Conservation (phyloP, 768 basidiomycete genomes). For the Suillus spraguei region DNA sequence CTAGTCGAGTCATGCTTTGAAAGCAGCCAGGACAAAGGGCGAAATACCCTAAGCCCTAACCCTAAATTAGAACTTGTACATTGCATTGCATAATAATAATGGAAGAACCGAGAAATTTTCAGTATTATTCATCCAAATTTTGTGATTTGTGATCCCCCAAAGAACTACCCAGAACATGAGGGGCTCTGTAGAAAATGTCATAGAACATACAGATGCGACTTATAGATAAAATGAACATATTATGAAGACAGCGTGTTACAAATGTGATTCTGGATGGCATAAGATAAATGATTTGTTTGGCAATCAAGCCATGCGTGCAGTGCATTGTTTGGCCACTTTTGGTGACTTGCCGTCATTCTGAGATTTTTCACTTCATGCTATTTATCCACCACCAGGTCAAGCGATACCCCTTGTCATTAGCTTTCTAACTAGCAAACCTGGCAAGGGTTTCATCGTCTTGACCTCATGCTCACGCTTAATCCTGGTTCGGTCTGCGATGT, state of each 20-base stretch:
- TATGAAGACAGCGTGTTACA: conserved; percentile 18
- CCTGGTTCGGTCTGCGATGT: conserved; percentile 88
- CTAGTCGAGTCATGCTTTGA: conserved; percentile 13
- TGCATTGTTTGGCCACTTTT: conserved; percentile 37
- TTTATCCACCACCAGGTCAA: conserved; percentile 49
- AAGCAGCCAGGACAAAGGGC: conserved; percentile 8
- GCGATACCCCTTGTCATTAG: conserved; percentile 46
- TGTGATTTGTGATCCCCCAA: conserved; percentile 6
- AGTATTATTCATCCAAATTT: conserved; percentile 3
- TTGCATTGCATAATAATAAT: background rate
- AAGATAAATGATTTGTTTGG: conserved; percentile 15
- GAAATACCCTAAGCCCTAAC: conserved; percentile 34
- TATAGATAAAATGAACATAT: conserved; percentile 12
- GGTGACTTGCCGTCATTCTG: conserved; percentile 28
- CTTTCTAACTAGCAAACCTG: conserved; percentile 41
- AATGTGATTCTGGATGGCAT: conserved; percentile 1
- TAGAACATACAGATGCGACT: background rate
- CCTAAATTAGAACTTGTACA: conserved; percentile 20
- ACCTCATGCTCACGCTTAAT: conserved; percentile 77
- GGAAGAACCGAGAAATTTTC: no score
- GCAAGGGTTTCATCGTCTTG: conserved; percentile 42
- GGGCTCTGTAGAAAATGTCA: conserved; percentile 5
- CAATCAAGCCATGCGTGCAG: conserved; percentile 16
- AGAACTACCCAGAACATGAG: conserved; percentile 12
- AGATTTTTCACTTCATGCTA: conserved; percentile 44